Evolutionary conservation across 805 yeast species (phyloP).

Genomic region (Lachancea sp.): DNA sequence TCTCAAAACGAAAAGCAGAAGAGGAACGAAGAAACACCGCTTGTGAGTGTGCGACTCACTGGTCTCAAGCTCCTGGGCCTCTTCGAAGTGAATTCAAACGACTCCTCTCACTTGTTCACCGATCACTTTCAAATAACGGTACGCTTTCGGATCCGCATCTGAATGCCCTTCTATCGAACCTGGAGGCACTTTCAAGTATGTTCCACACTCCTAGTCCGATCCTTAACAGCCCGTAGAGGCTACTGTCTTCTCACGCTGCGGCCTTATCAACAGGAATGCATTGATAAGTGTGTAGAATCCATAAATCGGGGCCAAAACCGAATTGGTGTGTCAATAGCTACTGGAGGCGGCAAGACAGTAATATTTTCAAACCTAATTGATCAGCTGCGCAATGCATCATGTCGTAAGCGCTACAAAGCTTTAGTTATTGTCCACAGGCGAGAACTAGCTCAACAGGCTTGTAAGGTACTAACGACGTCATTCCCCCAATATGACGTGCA

Average conservation of each 20-base stretch:
- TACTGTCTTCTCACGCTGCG: slow-evolving; percentile 25
- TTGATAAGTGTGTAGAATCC: slow-evolving; percentile 47
- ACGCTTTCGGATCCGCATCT: too few species aligned
- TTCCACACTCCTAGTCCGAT: background rate
- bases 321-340: slow-evolving; percentile 79
- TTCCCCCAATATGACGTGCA: slow-evolving; percentile 50
- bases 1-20: too few species aligned
- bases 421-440: slow-evolving; percentile 74
- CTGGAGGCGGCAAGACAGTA: slow-evolving; percentile 94
- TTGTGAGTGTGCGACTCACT: too few species aligned
- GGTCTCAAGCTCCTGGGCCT: too few species aligned
- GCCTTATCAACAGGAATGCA: slow-evolving; percentile 67
- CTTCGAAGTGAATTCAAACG: too few species aligned
- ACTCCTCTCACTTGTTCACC: too few species aligned
- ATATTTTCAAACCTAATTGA: slow-evolving; percentile 58
- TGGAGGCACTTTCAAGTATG: too few species aligned
- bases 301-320: slow-evolving; percentile 43
- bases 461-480: slow-evolving; percentile 38
- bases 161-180: too few species aligned
- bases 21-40: too few species aligned
- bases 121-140: too few species aligned
- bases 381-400: slow-evolving; percentile 13
- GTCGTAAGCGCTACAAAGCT: slow-evolving; percentile 12
- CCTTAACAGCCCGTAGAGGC: background rate
- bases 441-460: slow-evolving; percentile 73